Evolutionary conservation across 1,139 yeast genomes (phyloP), one percentile per base, ranked within the genome.

Genomic region (Candida frijolesensis): DNA sequence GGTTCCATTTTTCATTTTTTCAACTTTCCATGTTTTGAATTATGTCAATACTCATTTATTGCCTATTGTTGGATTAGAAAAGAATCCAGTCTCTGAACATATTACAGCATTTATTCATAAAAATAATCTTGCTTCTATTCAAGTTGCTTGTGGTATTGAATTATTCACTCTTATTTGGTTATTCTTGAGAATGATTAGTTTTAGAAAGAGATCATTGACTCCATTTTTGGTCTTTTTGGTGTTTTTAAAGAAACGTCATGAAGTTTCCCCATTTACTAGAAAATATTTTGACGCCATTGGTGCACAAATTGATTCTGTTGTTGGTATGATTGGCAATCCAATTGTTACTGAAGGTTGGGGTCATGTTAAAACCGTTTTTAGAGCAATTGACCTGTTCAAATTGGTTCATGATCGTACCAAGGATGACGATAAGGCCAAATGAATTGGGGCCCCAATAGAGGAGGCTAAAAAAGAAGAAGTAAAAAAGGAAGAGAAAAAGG

Each of bases 181-280:
- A 55, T 50, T 82, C 11, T 46, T 83, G 49, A 75, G 83, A 58
- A 80, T 88, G 30, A 46, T 90, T 43, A 65, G 85, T n/a, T 85
- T 85, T 72, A 78, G 84, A 65, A 76, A 71, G 60, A 82, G 84
- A 60, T 84, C 92, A 38, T 78, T 89, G 76, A 60, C 84, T 51
- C 80, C 85, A 15, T 76, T 88, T 43, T 57, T 79, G 25, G 68
- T 81, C 41, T 90, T 87, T 68, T 64, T 82, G 30, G 54, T 83
- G 18, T 92, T 92, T 70, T 77, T 90, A 67, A 89, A 89, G 70
- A 71, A 87, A 54, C 82, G 96, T 68, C 89, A 77, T 65, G 96
- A 89, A 65, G 85, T 83, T 60, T 87, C 95, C 8, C 76, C 83
- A 42, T 85, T 84, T 71, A 87, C 91, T 54, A 84, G 90, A 70